Percentiles rank a stretch among this genome's conserved stretches.
phyloP scores from a whole-genome alignment of 2,329 filamentous ascomycete species.

The Nectriaceae sp. region DNA sequence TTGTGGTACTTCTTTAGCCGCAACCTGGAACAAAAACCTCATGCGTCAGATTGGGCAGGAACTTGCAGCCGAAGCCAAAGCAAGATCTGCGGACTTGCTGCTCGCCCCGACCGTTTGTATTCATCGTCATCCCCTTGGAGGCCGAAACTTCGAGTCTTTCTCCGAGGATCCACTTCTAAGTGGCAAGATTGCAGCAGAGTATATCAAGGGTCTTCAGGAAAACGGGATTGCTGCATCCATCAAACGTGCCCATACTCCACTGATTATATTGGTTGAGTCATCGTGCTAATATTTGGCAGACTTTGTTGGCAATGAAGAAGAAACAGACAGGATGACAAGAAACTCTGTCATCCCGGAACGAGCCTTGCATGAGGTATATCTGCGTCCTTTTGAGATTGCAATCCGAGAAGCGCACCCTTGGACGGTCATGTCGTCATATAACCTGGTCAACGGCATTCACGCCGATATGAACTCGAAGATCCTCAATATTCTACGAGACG shows the following conservation, averaged over 20 bases:
- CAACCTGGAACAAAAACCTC: conserved; percentile 75
- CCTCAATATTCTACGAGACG: conserved; percentile 57
- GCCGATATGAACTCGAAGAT: conserved; percentile 54
- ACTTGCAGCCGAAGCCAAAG: conserved; percentile 70
- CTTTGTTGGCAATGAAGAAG: conserved; percentile 74
- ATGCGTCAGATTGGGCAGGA: conserved; percentile 69
- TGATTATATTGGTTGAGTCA: neutral
- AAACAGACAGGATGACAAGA: conserved; percentile 57
- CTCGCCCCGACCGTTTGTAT: conserved; percentile 80
- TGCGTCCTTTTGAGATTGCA: conserved; percentile 75
- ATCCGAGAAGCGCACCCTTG: conserved; percentile 68
- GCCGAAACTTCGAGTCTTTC: conserved; percentile 84
- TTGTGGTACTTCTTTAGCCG: conserved; percentile 75
- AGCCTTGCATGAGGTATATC: conserved; percentile 68
- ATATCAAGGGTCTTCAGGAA: conserved; percentile 72
- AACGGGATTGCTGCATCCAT: conserved; percentile 75
- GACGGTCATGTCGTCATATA: conserved; percentile 71
- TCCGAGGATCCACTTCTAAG: conserved; percentile 80
- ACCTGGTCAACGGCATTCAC: conserved; percentile 65
- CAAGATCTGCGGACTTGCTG: conserved; percentile 72
- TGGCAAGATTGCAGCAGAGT: conserved; percentile 70
- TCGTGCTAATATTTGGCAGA: conserved; percentile 37
- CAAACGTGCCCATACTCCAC: conserved; percentile 58
- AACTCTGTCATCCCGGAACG: conserved; percentile 66
- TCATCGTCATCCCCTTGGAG: conserved; percentile 78